A percentile compares a stretch with the other conserved stretches of the same genome.
phyloP scores from a whole-genome alignment of 192 early-diverging fungal genomes.

The Backusella luteola region DNA sequence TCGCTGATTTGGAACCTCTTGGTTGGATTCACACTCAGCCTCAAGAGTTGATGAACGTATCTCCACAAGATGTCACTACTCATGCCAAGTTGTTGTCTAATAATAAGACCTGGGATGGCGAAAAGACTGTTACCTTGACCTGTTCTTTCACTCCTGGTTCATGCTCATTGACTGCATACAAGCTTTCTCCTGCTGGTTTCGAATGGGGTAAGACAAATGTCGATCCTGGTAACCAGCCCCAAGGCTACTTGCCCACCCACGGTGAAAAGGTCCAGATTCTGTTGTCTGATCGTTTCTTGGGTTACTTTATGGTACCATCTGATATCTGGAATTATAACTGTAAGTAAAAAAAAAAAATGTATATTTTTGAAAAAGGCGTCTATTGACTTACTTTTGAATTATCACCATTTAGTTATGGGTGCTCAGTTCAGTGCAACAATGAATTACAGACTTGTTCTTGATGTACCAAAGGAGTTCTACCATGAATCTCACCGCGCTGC shows the following conservation, averaged over 20 bases:
- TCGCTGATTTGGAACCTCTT: conserved; percentile 91
- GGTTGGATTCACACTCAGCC: conserved; percentile 99
- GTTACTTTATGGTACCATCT: conserved; percentile 97
- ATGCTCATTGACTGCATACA: conserved; percentile 93
- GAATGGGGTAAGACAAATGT: conserved; percentile 97
- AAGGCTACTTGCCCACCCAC: conserved; percentile 82
- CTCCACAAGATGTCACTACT: conserved; percentile 87
- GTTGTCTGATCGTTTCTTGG: conserved; percentile 93
- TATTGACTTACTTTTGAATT: not conserved
- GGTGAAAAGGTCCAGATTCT: conserved; percentile 98
- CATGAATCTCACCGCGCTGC: conserved; percentile 93
- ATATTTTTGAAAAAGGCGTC: not conserved
- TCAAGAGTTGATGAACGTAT: conserved; percentile 84
- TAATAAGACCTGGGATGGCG: conserved; percentile 91
- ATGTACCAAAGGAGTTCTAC: conserved; percentile 96
- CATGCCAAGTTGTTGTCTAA: conserved; percentile 91
- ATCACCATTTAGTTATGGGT: conserved; percentile 70
- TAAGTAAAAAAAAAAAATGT: conserved; percentile 9
- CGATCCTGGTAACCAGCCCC: conserved; percentile 81
- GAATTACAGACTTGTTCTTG: conserved; percentile 88
- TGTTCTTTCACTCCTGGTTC: conserved; percentile 99
- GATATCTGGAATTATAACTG: conserved; percentile 93
- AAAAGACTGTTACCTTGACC: conserved; percentile 88
- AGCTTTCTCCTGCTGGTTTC: conserved; percentile 93
- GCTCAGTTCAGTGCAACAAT: conserved; percentile 88